Conservation (phyloP, 768 basidiomycete genomes). For the Rhodosporidiobolus odoratus region DNA sequence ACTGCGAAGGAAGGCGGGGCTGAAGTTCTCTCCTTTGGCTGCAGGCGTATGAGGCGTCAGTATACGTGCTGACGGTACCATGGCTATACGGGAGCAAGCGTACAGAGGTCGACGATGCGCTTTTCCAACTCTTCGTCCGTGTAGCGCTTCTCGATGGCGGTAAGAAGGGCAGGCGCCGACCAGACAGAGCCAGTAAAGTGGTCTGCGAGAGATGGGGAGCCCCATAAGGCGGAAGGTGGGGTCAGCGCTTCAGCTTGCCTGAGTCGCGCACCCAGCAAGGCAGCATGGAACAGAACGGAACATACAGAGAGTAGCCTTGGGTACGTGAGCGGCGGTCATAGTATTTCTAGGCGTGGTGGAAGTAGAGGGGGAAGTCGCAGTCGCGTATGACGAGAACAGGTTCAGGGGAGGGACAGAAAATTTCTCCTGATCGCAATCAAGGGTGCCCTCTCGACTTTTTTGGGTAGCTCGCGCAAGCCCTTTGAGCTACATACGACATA, state of each 20-base stretch:
- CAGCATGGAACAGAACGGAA: background rate
- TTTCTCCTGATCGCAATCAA: too few species aligned
- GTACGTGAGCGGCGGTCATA: slow-evolving; percentile 1
- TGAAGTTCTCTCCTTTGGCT: slow-evolving; percentile 35
- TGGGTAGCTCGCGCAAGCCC: too few species aligned
- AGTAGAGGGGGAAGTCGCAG: background rate
- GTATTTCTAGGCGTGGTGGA: background rate
- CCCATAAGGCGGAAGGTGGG: background rate
- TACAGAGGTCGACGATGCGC: slow-evolving; percentile 23
- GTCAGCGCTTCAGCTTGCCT: too few species aligned
- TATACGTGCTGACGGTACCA: too few species aligned
- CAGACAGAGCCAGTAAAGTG: slow-evolving; percentile 29
- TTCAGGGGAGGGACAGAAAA: too few species aligned
- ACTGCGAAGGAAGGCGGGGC: slow-evolving; percentile 30
- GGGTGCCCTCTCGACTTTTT: too few species aligned
- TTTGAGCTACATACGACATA: too few species aligned
- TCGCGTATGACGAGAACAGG: too few species aligned
- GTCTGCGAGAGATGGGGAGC: slow-evolving; percentile 3
- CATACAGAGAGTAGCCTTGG: slow-evolving; percentile 20
- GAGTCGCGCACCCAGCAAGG: too few species aligned
- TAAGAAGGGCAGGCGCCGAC: slow-evolving; percentile 14
- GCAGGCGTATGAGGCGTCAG: background rate
- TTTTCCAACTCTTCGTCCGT: slow-evolving; percentile 24
- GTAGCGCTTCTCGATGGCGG: slow-evolving; percentile 32
- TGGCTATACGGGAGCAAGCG: background rate